A percentile compares a stretch with the other conserved stretches of the same genome.
phyloP scores from a whole-genome alignment of 176 grass and related monocot species.

The Pontederia paniculata region DNA sequence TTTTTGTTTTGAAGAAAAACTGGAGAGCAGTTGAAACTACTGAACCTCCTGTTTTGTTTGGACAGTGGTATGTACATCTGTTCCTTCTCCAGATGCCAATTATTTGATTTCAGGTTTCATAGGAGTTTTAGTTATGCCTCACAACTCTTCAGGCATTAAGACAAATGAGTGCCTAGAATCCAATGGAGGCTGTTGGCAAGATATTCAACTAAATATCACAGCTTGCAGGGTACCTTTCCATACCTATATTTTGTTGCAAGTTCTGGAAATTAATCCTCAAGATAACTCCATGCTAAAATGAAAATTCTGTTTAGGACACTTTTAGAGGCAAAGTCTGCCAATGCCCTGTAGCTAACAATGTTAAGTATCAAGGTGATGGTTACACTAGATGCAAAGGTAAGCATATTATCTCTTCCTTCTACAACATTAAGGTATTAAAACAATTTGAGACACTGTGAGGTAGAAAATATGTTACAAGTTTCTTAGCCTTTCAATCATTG shows the following conservation, averaged over 20 bases:
- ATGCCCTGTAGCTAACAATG: not conserved
- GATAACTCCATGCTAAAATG: not conserved
- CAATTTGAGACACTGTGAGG: too few species aligned
- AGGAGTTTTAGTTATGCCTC: not conserved
- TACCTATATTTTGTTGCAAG: not conserved
- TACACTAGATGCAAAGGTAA: not conserved
- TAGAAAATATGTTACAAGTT: too few species aligned
- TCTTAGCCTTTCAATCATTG: not conserved
- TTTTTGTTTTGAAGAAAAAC: not conserved
- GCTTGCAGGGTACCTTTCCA: slow-evolving; percentile 1
- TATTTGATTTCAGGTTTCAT: not conserved
- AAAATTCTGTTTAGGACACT: not conserved
- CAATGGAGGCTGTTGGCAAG: slow-evolving; percentile 9
- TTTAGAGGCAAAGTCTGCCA: slow-evolving; percentile 1
- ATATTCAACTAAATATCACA: slow-evolving; percentile 2
- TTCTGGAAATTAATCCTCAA: not conserved
- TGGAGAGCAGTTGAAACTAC: slow-evolving; percentile 1
- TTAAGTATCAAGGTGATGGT: slow-evolving; percentile 6
- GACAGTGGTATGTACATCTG: not conserved
- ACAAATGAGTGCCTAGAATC: slow-evolving; percentile 6
- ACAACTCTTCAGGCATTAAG: not conserved
- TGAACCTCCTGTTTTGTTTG: slow-evolving; percentile 7
- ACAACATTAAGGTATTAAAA: too few species aligned
- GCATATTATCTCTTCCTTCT: too few species aligned
- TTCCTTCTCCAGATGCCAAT: not conserved